Evolutionary conservation across 192 early-diverging fungal species (phyloP), one percentile per base, ranked within the genome.

Genomic region (Haplosporangium gracile): DNA sequence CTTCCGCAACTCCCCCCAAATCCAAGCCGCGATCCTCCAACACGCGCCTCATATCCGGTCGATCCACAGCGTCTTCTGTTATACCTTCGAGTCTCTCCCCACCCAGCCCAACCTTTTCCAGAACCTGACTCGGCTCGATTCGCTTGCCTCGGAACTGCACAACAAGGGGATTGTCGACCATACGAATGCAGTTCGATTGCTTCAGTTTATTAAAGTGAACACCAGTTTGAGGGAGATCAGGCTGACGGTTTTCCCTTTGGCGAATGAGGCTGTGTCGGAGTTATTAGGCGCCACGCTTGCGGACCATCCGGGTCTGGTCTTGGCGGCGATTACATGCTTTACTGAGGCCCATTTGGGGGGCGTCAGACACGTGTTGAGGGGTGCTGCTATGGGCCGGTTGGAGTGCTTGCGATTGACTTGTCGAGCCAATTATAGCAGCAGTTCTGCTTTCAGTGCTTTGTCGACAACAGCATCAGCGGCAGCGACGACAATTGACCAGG

Each of bases 121-220:
- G 15, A 80, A 73, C 40, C 70, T 85, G 34, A 22, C 29, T 11
- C 20, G 34, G n/a, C 74, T 85, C 43, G 68, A 71, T 8, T 70
- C 74, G 1, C 74, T 85, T 68, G 83, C 78, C 5, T 85, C 83
- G 10, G 83, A 85, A 43, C 57, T 80, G 5, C 83, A 76, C 78
- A 78, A 80, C 75, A 85, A 79, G 53, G 83, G 83, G 18, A 85
- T 85, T 32, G 83, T 85, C 29, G 78, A 85, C 36, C 43, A 76
- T 9, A 85, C 83, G 15, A 85, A 79, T 49, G 75, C 83, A 2
- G 36, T 42, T 9, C 68, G 55, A 24, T 69, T 85, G 7, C 38
- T 85, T 13, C 43, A 39, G 22, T 85, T 85, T 70, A 57, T 85
- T 40, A 73, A 70, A 70, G 39, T 70, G 57, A 85, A 85, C 72